Base-by-base conservation (phyloP, 2,329 filamentous ascomycete species). In the Cladophialophora carrionii region DNA sequence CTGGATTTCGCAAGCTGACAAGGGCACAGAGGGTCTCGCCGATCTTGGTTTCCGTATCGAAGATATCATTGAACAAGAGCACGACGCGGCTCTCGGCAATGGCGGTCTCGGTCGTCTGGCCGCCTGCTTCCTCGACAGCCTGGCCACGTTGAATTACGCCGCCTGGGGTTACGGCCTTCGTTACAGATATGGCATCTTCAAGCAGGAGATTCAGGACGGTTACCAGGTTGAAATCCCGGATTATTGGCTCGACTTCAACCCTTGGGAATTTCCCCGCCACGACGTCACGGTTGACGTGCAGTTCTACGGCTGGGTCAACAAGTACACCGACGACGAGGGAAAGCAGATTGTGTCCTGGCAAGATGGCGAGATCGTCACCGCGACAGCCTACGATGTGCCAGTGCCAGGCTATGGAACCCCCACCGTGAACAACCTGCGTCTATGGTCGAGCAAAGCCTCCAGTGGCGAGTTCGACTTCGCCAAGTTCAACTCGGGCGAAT, bases 181-280 rank as follows among this genome's bases (percentile, higher is more conserved):
- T 74, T 99, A 99, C 82, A 85, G 92, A 77, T 98, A 98, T 76
- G 91, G 91, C 76, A 99, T 99, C 77, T 99, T 99, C 87, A 98
- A 98, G 82, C 95, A 99, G 82, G 95, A 98, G 81, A 98, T 99
- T 73, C 88, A 97, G 66, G 90, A 98, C 74, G 95, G 95, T 64
- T 99, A 97, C 77, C 95, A 99, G 79, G 92, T 99, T 70, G 95
- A 99, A 76, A 90, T 98, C 65, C 95, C 95, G 22, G 95, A 99
- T 77, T 98, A 99, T 80, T 99, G 95, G 95, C 87, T 99, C 61
- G 95, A 98, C 77, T 97, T 98, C 79, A 99, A 99, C 79, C 95
- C 95, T 0, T 99, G 95, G 95, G 95, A 99, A 77, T 99, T 98
- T 74, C 92, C 93, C 49, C 86, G 95, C 71, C 92, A 97, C 77